Conservation (phyloP, 768 basidiomycete genomes). For the Coprinellus micaceus region DNA sequence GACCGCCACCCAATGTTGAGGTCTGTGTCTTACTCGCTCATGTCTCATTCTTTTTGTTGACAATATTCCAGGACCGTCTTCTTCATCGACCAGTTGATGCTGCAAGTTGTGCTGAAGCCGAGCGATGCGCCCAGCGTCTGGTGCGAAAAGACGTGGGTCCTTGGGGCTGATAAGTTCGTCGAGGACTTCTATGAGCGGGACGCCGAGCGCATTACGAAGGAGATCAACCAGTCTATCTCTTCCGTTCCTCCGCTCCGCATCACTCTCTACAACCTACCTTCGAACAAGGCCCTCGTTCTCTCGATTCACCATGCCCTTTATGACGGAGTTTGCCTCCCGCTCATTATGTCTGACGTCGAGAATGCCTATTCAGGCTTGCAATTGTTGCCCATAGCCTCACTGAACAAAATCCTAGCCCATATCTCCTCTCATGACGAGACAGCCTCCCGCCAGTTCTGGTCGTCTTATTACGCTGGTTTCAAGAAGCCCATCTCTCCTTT, state of each 20-base stretch:
- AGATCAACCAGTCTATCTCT: conserved; percentile 27
- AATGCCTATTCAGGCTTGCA: conserved; percentile 17
- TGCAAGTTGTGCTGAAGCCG: conserved; percentile 26
- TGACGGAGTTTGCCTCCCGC: conserved; percentile 30
- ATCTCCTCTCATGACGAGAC: conserved; percentile 21
- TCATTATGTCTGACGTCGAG: conserved; percentile 26
- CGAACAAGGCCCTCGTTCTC: conserved; percentile 19
- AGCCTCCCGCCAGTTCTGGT: conserved; percentile 27
- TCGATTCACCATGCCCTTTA: conserved; percentile 35
- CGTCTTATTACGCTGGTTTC: conserved; percentile 22
- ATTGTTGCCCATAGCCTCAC: conserved; percentile 5
- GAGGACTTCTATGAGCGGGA: conserved; percentile 16
- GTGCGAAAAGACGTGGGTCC: not conserved
- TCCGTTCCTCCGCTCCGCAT: conserved; percentile 23
- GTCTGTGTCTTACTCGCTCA: conserved; percentile 13
- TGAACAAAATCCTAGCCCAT: conserved; percentile 20
- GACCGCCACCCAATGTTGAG: conserved; percentile 25
- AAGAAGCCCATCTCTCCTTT: conserved; percentile 19
- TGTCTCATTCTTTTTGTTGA: not conserved
- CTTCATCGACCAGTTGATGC: conserved; percentile 23
- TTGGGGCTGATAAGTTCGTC: conserved; percentile 10
- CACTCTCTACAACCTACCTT: conserved; percentile 13
- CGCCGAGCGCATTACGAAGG: conserved; percentile 17
- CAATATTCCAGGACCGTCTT: conserved; percentile 27
- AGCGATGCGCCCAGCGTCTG: not conserved